Conservation (phyloP, 2,329 filamentous ascomycete species). For the Hypoxylon sp. region DNA sequence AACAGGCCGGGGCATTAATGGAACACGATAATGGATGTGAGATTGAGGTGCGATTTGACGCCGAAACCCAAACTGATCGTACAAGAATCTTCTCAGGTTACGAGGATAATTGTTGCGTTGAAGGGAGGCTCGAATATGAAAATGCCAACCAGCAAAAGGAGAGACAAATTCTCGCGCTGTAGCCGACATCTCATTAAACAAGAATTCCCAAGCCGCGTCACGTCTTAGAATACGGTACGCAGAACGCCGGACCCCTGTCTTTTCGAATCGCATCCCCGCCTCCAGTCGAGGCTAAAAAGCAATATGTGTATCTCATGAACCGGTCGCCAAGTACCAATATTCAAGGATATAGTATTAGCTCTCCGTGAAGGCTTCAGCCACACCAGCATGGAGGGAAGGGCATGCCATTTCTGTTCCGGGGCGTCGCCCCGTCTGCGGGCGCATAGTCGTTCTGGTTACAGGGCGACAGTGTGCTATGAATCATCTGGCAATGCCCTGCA, state of each 20-base stretch:
- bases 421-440: background rate
- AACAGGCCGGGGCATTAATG: background rate
- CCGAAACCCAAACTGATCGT: background rate
- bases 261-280: background rate
- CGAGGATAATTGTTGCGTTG: background rate
- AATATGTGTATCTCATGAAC: slow-evolving; percentile 3
- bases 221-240: slow-evolving; percentile 6
- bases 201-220: background rate
- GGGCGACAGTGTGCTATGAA: background rate
- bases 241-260: slow-evolving; percentile 14
- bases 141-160: background rate
- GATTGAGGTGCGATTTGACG: background rate
- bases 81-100: background rate
- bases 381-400: background rate
- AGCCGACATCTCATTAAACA: background rate
- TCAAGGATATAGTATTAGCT: slow-evolving; percentile 9
- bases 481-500: background rate
- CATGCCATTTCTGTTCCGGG: background rate
- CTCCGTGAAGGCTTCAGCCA: background rate
- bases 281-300: slow-evolving; percentile 16
- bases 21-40: background rate
- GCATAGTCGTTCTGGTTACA: background rate
- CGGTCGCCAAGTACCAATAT: slow-evolving; percentile 5
- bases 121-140: background rate
- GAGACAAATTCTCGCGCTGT: background rate